Conservation (phyloP, 75 land plant species). For the Cupressus sempervirens region DNA sequence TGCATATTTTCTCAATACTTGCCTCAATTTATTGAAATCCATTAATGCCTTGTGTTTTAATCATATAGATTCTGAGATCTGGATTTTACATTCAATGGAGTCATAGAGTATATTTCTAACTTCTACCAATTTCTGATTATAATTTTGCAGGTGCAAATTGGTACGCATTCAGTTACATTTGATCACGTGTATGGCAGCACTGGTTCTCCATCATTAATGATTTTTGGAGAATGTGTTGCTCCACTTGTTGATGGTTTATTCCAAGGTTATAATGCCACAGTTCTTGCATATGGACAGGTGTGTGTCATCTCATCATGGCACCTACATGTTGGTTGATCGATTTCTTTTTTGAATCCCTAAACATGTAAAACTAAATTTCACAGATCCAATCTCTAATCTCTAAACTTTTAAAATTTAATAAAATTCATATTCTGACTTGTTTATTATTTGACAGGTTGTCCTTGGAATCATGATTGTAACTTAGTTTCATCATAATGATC, state of each 20-base stretch:
- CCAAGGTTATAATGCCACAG: slow-evolving; percentile 94
- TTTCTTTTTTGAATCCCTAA: too few relatives aligned
- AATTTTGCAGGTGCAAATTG: slow-evolving; percentile 85
- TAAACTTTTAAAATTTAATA: too few relatives aligned
- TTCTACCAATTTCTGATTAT: too few relatives aligned
- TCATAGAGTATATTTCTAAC: too few relatives aligned
- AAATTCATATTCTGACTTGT: too few relatives aligned
- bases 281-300: too few relatives aligned
- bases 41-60: not conserved
- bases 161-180: slow-evolving; percentile 94
- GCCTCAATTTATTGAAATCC: not conserved
- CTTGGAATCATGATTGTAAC: too few relatives aligned
- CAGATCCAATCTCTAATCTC: too few relatives aligned
- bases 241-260: slow-evolving; percentile 96
- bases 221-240: slow-evolving; percentile 91
- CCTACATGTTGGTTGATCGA: not conserved
- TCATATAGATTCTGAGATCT: not conserved
- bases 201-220: slow-evolving; percentile 66
- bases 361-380: too few relatives aligned
- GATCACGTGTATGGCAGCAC: slow-evolving; percentile 98
- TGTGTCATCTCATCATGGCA: not conserved
- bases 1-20: too few relatives aligned
- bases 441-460: too few relatives aligned
- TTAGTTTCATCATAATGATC: too few relatives aligned
- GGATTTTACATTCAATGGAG: not conserved